A percentile compares a stretch with the other conserved stretches of the same genome.
Conservation (phyloP, 495 filamentous ascomycete genomes). For the Xylaria palmicola region DNA sequence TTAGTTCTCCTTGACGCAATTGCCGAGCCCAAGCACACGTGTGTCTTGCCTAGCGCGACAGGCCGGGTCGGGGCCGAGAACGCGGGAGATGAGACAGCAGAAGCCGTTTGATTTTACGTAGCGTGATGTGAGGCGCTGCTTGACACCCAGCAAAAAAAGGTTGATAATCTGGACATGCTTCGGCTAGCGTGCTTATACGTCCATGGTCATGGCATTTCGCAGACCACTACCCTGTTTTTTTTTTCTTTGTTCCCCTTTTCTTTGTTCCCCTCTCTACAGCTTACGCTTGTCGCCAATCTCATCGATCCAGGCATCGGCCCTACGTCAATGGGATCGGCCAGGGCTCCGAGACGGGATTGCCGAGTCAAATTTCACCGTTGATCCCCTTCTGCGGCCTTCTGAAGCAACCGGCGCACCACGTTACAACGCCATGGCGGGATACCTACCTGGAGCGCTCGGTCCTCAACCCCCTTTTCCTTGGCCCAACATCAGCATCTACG, state of each 20-base stretch:
- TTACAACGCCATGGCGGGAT: neutral
- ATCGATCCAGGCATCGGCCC: neutral
- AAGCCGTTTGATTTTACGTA: slow-evolving; percentile 1
- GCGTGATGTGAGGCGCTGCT: neutral
- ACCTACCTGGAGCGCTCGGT: neutral
- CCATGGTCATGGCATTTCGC: neutral
- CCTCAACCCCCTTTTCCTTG: neutral
- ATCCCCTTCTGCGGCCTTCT: neutral
- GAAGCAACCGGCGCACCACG: neutral
- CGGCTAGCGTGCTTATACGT: neutral
- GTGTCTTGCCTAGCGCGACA: neutral
- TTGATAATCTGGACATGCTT: neutral
- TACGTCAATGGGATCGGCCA: neutral
- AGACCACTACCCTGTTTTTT: no score
- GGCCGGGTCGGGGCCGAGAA: neutral
- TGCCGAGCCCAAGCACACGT: neutral
- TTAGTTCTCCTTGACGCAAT: neutral
- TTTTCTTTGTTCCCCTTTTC: no score
- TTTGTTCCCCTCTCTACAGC: neutral
- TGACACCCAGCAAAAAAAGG: neutral
- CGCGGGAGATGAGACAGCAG: slow-evolving; percentile 2
- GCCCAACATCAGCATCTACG: neutral
- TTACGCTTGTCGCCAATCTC: neutral
- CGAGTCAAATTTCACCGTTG: neutral
- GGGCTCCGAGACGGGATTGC: neutral